These are phyloP conservation scores for Podospora anserina DNA, from an alignment of 495 filamentous ascomycete genomes.

Conservation along the genomic window DNA sequence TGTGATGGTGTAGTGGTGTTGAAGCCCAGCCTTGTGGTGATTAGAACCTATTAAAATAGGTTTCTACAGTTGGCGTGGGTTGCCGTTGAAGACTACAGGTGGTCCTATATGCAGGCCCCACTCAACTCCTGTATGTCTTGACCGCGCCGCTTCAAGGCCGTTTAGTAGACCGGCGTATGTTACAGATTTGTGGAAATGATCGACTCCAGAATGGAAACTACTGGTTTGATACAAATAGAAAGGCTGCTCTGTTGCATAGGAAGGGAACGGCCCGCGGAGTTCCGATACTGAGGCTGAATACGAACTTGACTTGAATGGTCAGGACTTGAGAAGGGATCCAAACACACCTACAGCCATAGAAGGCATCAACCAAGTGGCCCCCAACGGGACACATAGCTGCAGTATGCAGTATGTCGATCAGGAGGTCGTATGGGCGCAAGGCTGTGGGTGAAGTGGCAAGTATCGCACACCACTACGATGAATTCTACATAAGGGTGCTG, in stretches of 20 bases:
- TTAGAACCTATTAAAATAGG: neutral
- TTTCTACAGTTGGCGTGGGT: neutral
- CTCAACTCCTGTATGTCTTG: neutral
- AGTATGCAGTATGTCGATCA: neutral
- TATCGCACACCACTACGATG: neutral
- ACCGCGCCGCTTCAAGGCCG: neutral
- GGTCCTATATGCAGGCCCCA: neutral
- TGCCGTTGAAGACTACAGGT: neutral
- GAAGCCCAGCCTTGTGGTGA: neutral
- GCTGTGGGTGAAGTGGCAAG: neutral
- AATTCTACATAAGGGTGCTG: neutral
- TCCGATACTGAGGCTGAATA: neutral
- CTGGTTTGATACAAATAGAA: no score
- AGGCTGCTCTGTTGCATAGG: neutral
- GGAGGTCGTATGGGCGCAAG: neutral
- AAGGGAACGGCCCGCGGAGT: neutral
- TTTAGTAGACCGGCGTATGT: neutral
- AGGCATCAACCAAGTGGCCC: neutral
- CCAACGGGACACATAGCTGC: neutral
- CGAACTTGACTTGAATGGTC: neutral
- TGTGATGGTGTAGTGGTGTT: neutral
- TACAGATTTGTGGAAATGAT: neutral
- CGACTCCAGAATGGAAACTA: neutral
- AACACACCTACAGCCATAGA: neutral
- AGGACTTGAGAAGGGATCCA: neutral